These are phyloP conservation scores for Fusarium sp. DNA, from an alignment of 2,329 filamentous ascomycete genomes.

Conservation along the genomic window DNA sequence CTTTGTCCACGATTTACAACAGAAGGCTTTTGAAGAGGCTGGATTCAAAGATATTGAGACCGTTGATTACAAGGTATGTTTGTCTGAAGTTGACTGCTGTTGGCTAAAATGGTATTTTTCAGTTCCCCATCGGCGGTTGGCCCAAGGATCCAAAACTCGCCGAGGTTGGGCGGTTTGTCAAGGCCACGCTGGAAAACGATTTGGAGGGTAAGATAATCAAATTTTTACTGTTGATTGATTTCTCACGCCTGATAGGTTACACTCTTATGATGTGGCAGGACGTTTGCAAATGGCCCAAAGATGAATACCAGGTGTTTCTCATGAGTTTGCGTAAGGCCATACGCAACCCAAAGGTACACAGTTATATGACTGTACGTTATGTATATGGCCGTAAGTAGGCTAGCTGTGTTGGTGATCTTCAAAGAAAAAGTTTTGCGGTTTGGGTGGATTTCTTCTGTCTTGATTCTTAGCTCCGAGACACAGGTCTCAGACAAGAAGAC, in stretches of 20 bases:
- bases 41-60: neutral
- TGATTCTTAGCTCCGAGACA: fast-evolving
- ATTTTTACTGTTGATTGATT: fast-evolving
- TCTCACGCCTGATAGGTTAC: neutral
- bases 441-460: fast-evolving
- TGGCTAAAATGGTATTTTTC: fast-evolving
- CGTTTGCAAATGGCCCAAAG: neutral
- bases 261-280: neutral
- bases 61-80: neutral
- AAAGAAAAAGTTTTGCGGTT: too few species aligned
- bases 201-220: neutral
- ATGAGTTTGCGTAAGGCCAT: neutral
- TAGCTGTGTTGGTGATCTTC: fast-evolving
- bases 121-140: neutral
- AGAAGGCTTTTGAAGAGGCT: neutral
- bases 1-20: neutral
- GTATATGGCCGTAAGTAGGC: neutral
- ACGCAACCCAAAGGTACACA: neutral
- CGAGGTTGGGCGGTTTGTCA: neutral
- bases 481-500: fast-evolving
- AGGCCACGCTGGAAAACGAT: neutral
- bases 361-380: neutral
- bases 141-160: neutral
- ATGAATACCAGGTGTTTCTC: neutral
- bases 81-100: fast-evolving